A percentile compares a stretch with the other conserved stretches of the same genome.
Conservation (phyloP, 352 stramenopile species). For the Pythium folliculosum region DNA sequence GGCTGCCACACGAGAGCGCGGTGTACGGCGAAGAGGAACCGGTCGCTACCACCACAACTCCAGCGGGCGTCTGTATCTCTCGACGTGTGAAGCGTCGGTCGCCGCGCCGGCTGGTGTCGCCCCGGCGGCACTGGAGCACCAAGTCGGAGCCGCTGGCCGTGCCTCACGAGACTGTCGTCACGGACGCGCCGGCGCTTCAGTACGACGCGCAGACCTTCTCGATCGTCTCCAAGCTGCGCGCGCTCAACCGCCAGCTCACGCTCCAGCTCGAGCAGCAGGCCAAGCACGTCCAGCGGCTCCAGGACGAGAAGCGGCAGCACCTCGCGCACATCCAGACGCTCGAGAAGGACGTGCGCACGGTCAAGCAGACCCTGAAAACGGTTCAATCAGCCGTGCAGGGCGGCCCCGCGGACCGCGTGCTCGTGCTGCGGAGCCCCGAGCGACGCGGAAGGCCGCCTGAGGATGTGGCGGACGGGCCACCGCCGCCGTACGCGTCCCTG, state of each 20-base stretch:
- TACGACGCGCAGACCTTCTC: slow-evolving; percentile 66
- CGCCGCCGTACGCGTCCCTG: slow-evolving; percentile 11
- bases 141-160: not conserved
- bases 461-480: not conserved
- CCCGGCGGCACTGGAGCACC: not conserved
- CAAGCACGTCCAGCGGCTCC: slow-evolving; percentile 43
- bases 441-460: not conserved
- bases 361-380: slow-evolving; percentile 52
- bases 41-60: not conserved
- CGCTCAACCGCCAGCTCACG: slow-evolving; percentile 48
- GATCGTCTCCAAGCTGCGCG: slow-evolving; percentile 48
- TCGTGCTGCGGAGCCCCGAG: not conserved
- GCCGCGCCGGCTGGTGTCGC: not conserved
- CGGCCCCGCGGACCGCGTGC: not conserved
- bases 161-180: not conserved
- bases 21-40: too few relatives aligned
- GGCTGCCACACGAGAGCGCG: too few relatives aligned
- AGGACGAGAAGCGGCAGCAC: slow-evolving; percentile 58
- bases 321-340: slow-evolving; percentile 43
- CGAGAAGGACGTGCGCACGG: slow-evolving; percentile 41
- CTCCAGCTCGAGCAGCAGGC: slow-evolving; percentile 53
- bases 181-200: not conserved
- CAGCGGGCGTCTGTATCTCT: too few relatives aligned
- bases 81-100: not conserved
- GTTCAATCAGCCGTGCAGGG: slow-evolving; percentile 20